Evolutionary conservation across 2,329 filamentous ascomycete species (phyloP).

Genomic region (Aureobasidium mangrovei): DNA sequence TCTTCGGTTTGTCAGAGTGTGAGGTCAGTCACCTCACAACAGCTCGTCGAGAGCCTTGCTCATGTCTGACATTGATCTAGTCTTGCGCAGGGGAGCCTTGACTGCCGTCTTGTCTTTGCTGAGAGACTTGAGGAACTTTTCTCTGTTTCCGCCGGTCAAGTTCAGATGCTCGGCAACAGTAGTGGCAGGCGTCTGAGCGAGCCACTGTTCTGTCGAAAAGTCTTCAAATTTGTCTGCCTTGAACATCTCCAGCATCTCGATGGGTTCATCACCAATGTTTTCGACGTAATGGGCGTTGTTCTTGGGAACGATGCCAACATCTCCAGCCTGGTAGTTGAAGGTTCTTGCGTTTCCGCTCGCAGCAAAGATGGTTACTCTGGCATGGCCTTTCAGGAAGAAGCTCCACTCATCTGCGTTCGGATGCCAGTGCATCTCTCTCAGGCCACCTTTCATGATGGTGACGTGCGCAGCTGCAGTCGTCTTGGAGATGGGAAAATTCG

Average conservation of each 20-base stretch:
- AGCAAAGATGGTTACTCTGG: conserved; percentile 65
- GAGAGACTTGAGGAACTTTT: conserved; percentile 12
- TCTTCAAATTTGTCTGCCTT: conserved; percentile 50
- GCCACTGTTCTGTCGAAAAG: conserved; percentile 59
- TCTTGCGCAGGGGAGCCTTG: conserved; percentile 9
- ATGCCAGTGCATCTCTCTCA: conserved; percentile 79
- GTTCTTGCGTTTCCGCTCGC: conserved; percentile 60
- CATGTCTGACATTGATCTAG: conserved; percentile 14
- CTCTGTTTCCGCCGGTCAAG: neutral
- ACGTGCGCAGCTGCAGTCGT: conserved; percentile 65
- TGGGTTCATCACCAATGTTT: conserved; percentile 66
- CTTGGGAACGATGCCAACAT: conserved; percentile 66
- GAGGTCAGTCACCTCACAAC: neutral
- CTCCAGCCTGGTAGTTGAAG: conserved; percentile 66
- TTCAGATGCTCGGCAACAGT: conserved; percentile 36
- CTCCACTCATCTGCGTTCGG: conserved; percentile 41
- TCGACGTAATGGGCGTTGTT: conserved; percentile 79
- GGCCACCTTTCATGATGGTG: conserved; percentile 59
- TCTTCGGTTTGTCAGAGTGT: too few relatives aligned
- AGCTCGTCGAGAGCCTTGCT: conserved; percentile 7
- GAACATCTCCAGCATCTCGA: conserved; percentile 71
- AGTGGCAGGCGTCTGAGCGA: conserved; percentile 56
- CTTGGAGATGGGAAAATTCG: conserved; percentile 64
- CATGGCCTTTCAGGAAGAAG: conserved; percentile 65
- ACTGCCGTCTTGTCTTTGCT: conserved; percentile 14